A percentile compares a stretch with the other conserved stretches of the same genome.
Conservation (phyloP, 2,329 filamentous ascomycete species). For the Scytalidium sp. region DNA sequence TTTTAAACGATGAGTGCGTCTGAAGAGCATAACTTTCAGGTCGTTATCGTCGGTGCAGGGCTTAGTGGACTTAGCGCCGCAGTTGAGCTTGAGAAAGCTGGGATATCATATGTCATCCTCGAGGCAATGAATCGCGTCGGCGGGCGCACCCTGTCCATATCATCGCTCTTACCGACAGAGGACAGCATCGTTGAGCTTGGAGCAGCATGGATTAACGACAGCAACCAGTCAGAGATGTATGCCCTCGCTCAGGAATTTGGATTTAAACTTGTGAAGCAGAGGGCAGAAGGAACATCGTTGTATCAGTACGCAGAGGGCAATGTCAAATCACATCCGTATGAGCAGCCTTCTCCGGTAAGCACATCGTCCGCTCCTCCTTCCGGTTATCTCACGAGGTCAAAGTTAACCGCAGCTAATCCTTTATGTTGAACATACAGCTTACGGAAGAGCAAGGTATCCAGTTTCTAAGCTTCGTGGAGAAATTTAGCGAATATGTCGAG, state of each 20-base stretch:
- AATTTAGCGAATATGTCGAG: background rate
- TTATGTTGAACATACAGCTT: background rate
- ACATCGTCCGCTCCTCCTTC: no score
- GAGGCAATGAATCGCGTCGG: conserved; percentile 49
- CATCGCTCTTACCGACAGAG: no score
- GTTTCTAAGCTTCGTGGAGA: background rate
- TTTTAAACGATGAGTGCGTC: no score
- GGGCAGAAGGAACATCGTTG: conserved; percentile 38
- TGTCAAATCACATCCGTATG: conserved; percentile 26
- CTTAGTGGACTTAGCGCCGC: conserved; percentile 37
- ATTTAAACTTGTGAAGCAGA: conserved; percentile 43
- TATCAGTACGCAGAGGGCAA: conserved; percentile 35
- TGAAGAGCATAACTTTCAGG: no score
- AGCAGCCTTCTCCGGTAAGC: no score
- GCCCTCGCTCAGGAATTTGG: conserved; percentile 36
- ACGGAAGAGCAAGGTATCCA: conserved; percentile 1
- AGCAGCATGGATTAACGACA: conserved; percentile 58
- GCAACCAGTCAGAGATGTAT: conserved; percentile 44
- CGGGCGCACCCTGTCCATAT: conserved; percentile 51
- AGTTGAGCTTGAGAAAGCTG: conserved; percentile 28
- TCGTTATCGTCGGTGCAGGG: conserved; percentile 43
- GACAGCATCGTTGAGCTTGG: conserved; percentile 45
- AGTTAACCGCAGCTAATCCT: background rate
- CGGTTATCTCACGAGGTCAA: conserved; percentile 23
- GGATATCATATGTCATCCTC: conserved; percentile 39